Conservation (phyloP, 2,329 filamentous ascomycete genomes). For the Alternaria longipes region DNA sequence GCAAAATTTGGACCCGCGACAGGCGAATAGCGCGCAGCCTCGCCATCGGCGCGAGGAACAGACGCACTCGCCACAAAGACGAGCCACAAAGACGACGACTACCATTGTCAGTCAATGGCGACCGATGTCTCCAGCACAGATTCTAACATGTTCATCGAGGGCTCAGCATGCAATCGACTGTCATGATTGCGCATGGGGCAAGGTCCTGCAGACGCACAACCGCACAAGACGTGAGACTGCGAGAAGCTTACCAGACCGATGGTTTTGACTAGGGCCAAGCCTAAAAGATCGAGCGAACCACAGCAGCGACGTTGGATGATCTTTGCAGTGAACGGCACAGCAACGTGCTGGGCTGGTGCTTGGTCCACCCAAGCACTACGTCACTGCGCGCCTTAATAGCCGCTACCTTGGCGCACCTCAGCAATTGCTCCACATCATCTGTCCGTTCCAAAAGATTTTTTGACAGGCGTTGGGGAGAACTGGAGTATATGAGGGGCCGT, state of each 20-base stretch:
- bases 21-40: not conserved
- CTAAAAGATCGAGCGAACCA: slow-evolving; percentile 17
- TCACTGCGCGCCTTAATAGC: slow-evolving; percentile 23
- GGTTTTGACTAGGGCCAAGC: slow-evolving; percentile 3
- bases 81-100: not conserved
- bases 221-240: not conserved
- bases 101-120: not conserved
- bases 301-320: slow-evolving; percentile 18
- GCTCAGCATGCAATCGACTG: not conserved
- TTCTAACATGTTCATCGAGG: not conserved
- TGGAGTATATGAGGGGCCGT: slow-evolving; percentile 12
- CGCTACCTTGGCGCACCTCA: slow-evolving; percentile 15
- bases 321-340: slow-evolving; percentile 17
- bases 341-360: slow-evolving; percentile 8
- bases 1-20: slow-evolving; percentile 11
- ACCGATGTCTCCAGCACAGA: not conserved
- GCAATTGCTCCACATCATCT: slow-evolving; percentile 16
- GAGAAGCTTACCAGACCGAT: not conserved
- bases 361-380: slow-evolving; percentile 19
- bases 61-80: not conserved
- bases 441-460: slow-evolving; percentile 14
- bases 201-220: not conserved
- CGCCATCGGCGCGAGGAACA: not conserved
- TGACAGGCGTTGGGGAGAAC: slow-evolving; percentile 4
- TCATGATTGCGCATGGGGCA: slow-evolving; percentile 8